A percentile compares a stretch with the other conserved stretches of the same genome.
Conservation (phyloP, 768 basidiomycete genomes). For the Ephemerocybe angulata region DNA sequence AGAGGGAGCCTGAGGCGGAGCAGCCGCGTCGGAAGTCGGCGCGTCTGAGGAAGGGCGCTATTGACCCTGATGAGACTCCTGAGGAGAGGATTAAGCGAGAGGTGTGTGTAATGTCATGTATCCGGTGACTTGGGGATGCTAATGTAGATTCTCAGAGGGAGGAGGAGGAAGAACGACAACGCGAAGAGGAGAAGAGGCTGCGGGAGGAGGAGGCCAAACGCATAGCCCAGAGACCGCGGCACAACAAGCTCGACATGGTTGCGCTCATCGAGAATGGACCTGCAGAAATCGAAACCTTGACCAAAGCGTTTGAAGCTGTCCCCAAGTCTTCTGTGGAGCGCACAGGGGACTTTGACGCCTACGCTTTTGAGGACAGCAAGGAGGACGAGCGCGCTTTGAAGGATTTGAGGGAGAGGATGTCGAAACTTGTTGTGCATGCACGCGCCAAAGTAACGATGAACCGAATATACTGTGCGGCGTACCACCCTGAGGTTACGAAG, state of each 20-base stretch:
- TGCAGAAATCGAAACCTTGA: conserved; percentile 45
- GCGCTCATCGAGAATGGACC: conserved; percentile 48
- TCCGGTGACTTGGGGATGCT: background rate
- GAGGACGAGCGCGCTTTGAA: conserved; percentile 47
- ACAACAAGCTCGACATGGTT: conserved; percentile 58
- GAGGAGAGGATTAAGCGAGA: conserved; percentile 63
- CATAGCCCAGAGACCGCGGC: conserved; percentile 64
- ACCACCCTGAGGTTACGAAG: conserved; percentile 75
- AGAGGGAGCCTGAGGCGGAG: conserved; percentile 35
- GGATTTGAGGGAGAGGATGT: conserved; percentile 52
- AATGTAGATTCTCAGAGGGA: conserved; percentile 36
- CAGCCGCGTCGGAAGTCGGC: conserved; percentile 65
- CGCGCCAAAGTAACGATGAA: conserved; percentile 78
- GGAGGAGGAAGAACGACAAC: conserved; percentile 43
- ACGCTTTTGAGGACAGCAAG: conserved; percentile 44
- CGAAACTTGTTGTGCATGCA: conserved; percentile 60
- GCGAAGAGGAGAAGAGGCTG: conserved; percentile 60
- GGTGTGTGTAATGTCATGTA: conserved; percentile 33
- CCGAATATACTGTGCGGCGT: conserved; percentile 73
- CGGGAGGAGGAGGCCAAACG: conserved; percentile 60
- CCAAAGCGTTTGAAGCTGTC: conserved; percentile 40
- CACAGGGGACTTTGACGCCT: conserved; percentile 47
- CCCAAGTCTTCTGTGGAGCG: conserved; percentile 35
- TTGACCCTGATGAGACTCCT: conserved; percentile 64
- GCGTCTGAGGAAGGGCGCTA: conserved; percentile 45